phyloP scores from a whole-genome alignment of 2,329 filamentous ascomycete species.

The Claviceps pazoutovae region DNA sequence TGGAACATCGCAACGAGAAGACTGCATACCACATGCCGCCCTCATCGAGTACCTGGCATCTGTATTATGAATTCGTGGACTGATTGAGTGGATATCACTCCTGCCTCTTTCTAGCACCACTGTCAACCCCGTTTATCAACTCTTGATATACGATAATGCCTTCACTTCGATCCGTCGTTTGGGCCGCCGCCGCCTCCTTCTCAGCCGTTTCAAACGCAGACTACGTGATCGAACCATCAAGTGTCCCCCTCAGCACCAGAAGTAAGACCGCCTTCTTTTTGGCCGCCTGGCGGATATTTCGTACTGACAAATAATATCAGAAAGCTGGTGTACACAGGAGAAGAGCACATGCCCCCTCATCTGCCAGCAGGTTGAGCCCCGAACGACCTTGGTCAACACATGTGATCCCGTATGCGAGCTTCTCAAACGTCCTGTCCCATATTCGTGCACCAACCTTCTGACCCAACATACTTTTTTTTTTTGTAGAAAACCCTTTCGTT shows the following conservation, averaged over 20 bases:
- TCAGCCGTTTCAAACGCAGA: constrained; percentile 39
- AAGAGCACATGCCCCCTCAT: constrained; percentile 53
- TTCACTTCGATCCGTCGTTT: constrained; percentile 36
- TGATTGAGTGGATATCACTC: too few species aligned
- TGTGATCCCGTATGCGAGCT: constrained; percentile 46
- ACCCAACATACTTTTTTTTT: not conserved
- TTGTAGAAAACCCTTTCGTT: constrained; percentile 49
- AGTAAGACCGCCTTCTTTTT: constrained; percentile 26
- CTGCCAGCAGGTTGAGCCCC: constrained; percentile 45
- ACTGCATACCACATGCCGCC: not conserved
- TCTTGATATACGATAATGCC: constrained; percentile 30
- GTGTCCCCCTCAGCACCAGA: constrained; percentile 37
- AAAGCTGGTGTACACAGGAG: constrained; percentile 53
- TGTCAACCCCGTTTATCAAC: too few species aligned
- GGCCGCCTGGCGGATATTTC: not conserved
- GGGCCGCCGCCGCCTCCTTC: constrained; percentile 37
- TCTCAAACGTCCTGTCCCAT: too few species aligned
- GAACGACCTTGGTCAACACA: constrained; percentile 44
- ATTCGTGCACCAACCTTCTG: not conserved
- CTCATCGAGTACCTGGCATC: too few species aligned
- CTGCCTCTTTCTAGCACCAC: too few species aligned
- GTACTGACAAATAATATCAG: constrained; percentile 18
- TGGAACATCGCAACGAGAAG: not conserved
- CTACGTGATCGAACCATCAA: constrained; percentile 47
- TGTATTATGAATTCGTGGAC: too few species aligned